These are phyloP conservation scores for Flaveria bidentis DNA, from an alignment of 129 eudicot species.

Conservation along the genomic window DNA sequence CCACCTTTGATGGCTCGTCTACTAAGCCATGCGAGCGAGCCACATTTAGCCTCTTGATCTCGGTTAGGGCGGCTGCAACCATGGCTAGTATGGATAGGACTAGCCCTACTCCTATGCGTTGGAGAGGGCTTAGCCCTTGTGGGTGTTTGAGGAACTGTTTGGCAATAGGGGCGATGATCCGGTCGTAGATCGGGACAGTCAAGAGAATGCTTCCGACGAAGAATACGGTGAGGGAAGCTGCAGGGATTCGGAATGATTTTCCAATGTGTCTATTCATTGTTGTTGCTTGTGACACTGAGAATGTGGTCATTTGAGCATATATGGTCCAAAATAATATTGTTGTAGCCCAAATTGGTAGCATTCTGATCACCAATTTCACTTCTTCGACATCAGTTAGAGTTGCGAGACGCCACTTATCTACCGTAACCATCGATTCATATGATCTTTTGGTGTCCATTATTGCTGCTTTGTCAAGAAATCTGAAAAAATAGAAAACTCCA, in stretches of 20 bases:
- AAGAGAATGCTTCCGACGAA: slow-evolving; percentile 68
- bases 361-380: slow-evolving; percentile 62
- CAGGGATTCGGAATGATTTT: slow-evolving; percentile 64
- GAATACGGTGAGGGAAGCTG: slow-evolving; percentile 78
- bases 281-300: slow-evolving; percentile 79
- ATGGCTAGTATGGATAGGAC: slow-evolving; percentile 60
- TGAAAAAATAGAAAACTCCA: slow-evolving; percentile 25
- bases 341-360: slow-evolving; percentile 90
- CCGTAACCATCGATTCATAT: slow-evolving; percentile 1
- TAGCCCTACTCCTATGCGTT: slow-evolving; percentile 64
- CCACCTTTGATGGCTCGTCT: slow-evolving; percentile 29
- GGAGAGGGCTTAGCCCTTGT: slow-evolving; percentile 71
- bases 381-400: slow-evolving; percentile 84
- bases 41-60: slow-evolving; percentile 53
- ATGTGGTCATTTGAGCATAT: slow-evolving; percentile 88
- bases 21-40: slow-evolving; percentile 48
- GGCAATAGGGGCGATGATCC: slow-evolving; percentile 55
- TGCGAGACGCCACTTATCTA: slow-evolving; percentile 66
- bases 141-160: slow-evolving; percentile 51
- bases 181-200: slow-evolving; percentile 66
- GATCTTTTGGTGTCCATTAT: slow-evolving; percentile 50
- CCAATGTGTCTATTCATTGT: slow-evolving; percentile 79
- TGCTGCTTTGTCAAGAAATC: slow-evolving; percentile 91
- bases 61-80: slow-evolving; percentile 65
- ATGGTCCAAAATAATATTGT: slow-evolving; percentile 71